phyloP scores from a whole-genome alignment of 257 asterid species.

The Nicotiana otophora region DNA sequence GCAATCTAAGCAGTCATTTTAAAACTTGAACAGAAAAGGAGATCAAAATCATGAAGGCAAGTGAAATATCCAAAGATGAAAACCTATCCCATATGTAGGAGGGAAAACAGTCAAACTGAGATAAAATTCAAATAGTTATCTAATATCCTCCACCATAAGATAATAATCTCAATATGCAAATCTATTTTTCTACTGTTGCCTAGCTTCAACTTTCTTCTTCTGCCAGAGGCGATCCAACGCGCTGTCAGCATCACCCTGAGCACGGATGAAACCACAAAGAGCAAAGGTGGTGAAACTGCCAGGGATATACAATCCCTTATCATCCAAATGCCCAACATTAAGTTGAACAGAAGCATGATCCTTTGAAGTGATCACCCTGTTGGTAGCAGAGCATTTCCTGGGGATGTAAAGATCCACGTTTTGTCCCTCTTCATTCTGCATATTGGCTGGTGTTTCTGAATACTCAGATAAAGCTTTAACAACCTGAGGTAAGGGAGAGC shows the following conservation, averaged over 20 bases:
- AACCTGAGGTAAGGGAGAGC: background rate
- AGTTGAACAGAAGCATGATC: slow-evolving; percentile 90
- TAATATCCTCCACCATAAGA: background rate
- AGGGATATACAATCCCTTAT: slow-evolving; percentile 48
- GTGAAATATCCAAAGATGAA: background rate
- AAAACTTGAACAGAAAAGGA: background rate
- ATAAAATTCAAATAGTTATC: slow-evolving; percentile 1
- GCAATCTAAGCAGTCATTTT: too few species aligned
- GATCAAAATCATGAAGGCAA: background rate
- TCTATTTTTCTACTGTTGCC: slow-evolving; percentile 21
- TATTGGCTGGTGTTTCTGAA: slow-evolving; percentile 23
- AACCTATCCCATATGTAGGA: background rate
- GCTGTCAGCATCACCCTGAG: slow-evolving; percentile 47
- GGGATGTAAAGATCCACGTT: slow-evolving; percentile 70
- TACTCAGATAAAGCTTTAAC: background rate
- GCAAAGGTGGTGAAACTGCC: slow-evolving; percentile 70
- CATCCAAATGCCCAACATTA: slow-evolving; percentile 77
- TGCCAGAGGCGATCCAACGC: slow-evolving; percentile 28
- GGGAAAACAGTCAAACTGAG: background rate
- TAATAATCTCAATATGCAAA: background rate
- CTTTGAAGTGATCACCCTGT: slow-evolving; percentile 84
- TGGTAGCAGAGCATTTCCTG: slow-evolving; percentile 77
- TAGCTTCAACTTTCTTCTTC: slow-evolving; percentile 24
- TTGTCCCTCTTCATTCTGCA: slow-evolving; percentile 74
- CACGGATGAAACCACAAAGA: slow-evolving; percentile 84